Conservation (phyloP, 2,329 filamentous ascomycete species). For the Alternaria brassicicola region DNA sequence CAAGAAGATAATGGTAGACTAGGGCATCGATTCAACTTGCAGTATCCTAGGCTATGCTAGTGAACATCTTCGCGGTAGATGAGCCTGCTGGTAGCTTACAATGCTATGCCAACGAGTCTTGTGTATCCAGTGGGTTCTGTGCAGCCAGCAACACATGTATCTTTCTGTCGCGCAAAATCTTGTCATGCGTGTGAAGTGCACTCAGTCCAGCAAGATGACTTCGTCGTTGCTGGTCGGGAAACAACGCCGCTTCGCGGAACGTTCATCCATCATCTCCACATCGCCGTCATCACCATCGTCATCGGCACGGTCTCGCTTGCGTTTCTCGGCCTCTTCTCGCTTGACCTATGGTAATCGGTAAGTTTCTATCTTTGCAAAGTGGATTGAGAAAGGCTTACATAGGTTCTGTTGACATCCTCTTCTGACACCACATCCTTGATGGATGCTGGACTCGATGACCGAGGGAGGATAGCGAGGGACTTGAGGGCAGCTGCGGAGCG, state of each 20-base stretch:
- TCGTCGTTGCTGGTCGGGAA: slow-evolving; percentile 10
- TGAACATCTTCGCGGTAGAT: not conserved
- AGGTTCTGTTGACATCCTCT: not conserved
- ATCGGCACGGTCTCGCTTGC: slow-evolving; percentile 4
- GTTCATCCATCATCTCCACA: slow-evolving; percentile 3
- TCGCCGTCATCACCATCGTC: not conserved
- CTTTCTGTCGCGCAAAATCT: not conserved
- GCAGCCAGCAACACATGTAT: not conserved
- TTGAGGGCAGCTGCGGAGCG: slow-evolving; percentile 30
- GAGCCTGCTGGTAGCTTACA: not conserved
- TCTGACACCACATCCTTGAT: slow-evolving; percentile 3
- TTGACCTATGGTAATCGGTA: not conserved
- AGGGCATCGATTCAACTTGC: not conserved
- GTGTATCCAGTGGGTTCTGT: not conserved
- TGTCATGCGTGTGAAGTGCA: not conserved
- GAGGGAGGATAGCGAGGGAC: slow-evolving; percentile 33
- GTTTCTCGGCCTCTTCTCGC: not conserved
- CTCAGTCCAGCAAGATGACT: slow-evolving; percentile 15
- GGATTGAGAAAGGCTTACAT: not conserved
- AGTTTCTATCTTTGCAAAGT: not conserved
- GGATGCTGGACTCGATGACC: slow-evolving; percentile 22
- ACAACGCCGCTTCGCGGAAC: slow-evolving; percentile 10
- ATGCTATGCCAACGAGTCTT: not conserved
- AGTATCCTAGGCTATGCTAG: not conserved
- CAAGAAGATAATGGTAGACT: not conserved